These are phyloP conservation scores for Leonotis leonurus DNA, from an alignment of 257 asterid genomes.

Conservation along the genomic window DNA sequence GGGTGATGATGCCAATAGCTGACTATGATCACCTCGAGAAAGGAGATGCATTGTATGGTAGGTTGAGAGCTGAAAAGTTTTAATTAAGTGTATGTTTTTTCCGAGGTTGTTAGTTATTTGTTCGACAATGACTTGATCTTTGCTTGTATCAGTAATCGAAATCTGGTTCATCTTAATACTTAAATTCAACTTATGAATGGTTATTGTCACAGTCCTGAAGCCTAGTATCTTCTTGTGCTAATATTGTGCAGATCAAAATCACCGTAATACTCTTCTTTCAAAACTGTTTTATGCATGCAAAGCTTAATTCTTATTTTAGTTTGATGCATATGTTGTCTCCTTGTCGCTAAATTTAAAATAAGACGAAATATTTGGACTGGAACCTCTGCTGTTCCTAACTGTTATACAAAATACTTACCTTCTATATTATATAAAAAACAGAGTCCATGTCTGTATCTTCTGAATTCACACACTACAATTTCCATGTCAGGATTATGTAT, in stretches of 20 bases:
- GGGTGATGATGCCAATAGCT: constrained; percentile 9
- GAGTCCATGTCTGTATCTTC: neutral
- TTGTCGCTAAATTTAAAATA: too few relatives aligned
- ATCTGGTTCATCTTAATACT: neutral
- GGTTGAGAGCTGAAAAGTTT: neutral
- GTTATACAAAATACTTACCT: too few relatives aligned
- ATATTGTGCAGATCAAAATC: neutral
- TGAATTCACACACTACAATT: too few relatives aligned
- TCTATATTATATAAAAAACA: neutral
- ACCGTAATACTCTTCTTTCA: neutral
- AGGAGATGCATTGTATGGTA: constrained; percentile 20
- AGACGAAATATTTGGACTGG: too few relatives aligned
- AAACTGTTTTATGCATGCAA: neutral
- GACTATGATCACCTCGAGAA: constrained; percentile 20
- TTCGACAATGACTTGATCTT: neutral
- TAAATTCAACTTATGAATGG: neutral
- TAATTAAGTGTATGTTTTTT: neutral
- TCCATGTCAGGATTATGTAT: too few relatives aligned
- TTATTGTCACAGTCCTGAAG: neutral
- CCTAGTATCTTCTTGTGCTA: neutral
- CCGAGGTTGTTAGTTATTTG: neutral
- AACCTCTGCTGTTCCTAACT: too few relatives aligned
- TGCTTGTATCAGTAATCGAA: neutral
- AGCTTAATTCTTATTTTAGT: neutral
- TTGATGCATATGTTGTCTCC: neutral